A percentile compares a stretch with the other conserved stretches of the same genome.
Evolutionary conservation across 75 land plant species (phyloP).

Genomic region (Pinus taeda): DNA sequence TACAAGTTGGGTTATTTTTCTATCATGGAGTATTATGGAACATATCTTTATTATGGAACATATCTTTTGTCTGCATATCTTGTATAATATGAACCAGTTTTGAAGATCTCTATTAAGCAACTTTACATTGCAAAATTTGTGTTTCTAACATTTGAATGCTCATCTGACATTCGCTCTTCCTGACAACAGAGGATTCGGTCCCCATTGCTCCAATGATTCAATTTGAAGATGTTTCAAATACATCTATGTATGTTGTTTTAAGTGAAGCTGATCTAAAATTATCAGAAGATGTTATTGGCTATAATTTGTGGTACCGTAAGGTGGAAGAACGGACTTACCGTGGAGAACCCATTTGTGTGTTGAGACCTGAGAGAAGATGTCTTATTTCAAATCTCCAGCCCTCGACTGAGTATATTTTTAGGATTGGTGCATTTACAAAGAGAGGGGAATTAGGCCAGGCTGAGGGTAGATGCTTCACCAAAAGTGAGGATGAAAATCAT

Average conservation of each 20-base stretch:
- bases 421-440: constrained; percentile 30
- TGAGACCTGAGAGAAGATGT: constrained; percentile 26
- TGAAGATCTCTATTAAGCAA: background rate
- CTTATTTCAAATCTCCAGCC: constrained; percentile 48
- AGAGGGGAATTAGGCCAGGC: constrained; percentile 23
- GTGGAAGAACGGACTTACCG: constrained; percentile 30
- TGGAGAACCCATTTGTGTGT: constrained; percentile 31
- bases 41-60: too few relatives aligned
- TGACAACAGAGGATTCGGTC: constrained; percentile 5
- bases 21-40: background rate
- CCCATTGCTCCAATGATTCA: constrained; percentile 4
- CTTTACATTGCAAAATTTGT: background rate
- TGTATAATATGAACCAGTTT: background rate
- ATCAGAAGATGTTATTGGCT: constrained; percentile 21
- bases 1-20: background rate
- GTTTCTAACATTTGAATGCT: background rate
- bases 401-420: constrained; percentile 58
- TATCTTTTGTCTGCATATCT: background rate
- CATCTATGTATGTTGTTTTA: constrained; percentile 43
- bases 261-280: constrained; percentile 11
- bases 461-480: constrained; percentile 39
- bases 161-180: background rate
- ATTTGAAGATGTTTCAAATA: constrained; percentile 36
- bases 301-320: constrained; percentile 61
- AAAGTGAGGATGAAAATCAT: constrained; percentile 10